These are phyloP conservation scores for Curvularia hawaiiensis DNA, from an alignment of 2,329 filamentous ascomycete species.

Conservation along the genomic window DNA sequence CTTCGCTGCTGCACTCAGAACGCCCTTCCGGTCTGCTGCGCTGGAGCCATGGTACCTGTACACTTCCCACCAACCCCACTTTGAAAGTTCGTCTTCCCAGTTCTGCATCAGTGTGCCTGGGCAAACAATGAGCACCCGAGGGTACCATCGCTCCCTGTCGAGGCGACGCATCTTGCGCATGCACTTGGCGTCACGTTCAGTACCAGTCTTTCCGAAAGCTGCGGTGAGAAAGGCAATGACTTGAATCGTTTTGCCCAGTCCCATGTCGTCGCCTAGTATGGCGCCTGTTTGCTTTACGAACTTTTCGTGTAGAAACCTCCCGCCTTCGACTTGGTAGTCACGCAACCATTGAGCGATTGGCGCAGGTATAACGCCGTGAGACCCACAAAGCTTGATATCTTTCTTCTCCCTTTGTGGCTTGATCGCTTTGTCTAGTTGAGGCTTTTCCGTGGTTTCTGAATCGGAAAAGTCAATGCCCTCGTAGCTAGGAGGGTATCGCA, in stretches of 20 bases:
- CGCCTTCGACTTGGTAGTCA: slow-evolving; percentile 88
- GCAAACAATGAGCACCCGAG: slow-evolving; percentile 81
- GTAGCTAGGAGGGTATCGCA: slow-evolving; percentile 79
- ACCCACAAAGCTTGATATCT: slow-evolving; percentile 76
- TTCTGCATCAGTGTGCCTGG: slow-evolving; percentile 88
- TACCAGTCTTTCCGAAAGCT: slow-evolving; percentile 92
- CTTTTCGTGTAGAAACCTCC: slow-evolving; percentile 80
- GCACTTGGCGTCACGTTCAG: slow-evolving; percentile 81
- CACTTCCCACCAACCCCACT: slow-evolving; percentile 96
- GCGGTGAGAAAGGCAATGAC: slow-evolving; percentile 90
- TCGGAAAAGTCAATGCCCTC: slow-evolving; percentile 78
- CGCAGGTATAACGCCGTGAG: slow-evolving; percentile 81
- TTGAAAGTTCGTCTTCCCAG: slow-evolving; percentile 83
- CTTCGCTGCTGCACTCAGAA: slow-evolving; percentile 72
- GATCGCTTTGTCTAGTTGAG: slow-evolving; percentile 64
- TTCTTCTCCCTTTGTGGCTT: slow-evolving; percentile 72
- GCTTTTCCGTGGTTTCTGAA: slow-evolving; percentile 70
- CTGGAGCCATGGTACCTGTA: slow-evolving; percentile 76
- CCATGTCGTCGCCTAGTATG: slow-evolving; percentile 96
- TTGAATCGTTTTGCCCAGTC: slow-evolving; percentile 94
- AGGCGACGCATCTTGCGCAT: slow-evolving; percentile 82
- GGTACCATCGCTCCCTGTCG: slow-evolving; percentile 72
- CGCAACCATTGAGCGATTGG: slow-evolving; percentile 90
- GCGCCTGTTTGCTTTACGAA: slow-evolving; percentile 93
- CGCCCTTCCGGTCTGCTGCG: slow-evolving; percentile 66